Percentiles rank a stretch among this genome's conserved stretches.
Conservation (phyloP, 1,139 yeast species). For the Taphrina deformans region DNA sequence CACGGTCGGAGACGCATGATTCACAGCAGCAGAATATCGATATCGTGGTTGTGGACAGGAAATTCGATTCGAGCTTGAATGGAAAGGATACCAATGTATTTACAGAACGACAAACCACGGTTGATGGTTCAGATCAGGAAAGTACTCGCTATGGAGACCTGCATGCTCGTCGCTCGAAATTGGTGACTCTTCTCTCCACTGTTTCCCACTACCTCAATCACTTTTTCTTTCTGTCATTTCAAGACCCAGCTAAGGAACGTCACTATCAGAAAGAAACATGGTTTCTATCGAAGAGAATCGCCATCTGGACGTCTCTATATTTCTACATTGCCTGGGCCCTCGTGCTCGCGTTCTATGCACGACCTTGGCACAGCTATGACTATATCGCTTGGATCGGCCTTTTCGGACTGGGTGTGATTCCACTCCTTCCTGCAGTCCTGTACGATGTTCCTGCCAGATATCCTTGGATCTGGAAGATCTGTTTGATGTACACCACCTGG, state of each 20-base stretch:
- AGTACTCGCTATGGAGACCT: slow-evolving; percentile 2
- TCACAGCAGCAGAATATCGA: slow-evolving; percentile 1
- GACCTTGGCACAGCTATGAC: slow-evolving; percentile 17
- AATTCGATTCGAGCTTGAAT: not conserved
- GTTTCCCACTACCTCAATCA: not conserved
- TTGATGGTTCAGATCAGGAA: slow-evolving; percentile 14
- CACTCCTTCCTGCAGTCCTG: slow-evolving; percentile 6
- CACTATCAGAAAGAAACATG: slow-evolving; percentile 26
- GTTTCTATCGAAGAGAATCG: slow-evolving; percentile 22
- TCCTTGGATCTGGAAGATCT: slow-evolving; percentile 14
- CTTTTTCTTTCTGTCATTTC: slow-evolving; percentile 19
- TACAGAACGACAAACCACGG: not conserved
- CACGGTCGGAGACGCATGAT: slow-evolving; percentile 11
- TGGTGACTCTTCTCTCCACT: not conserved
- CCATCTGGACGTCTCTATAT: slow-evolving; percentile 18
- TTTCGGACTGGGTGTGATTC: slow-evolving; percentile 14
- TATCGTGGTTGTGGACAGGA: slow-evolving; percentile 25
- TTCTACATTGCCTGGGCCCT: slow-evolving; percentile 24
- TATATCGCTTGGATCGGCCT: slow-evolving; percentile 12
- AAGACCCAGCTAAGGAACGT: slow-evolving; percentile 32
- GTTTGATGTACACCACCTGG: slow-evolving; percentile 19
- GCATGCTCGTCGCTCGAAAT: not conserved
- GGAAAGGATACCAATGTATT: not conserved
- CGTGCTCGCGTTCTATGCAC: slow-evolving; percentile 24
- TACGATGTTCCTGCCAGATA: slow-evolving; percentile 15